Base-by-base conservation (phyloP, 371 early-diverging fungal species). In the Fennellomyces sp. region DNA sequence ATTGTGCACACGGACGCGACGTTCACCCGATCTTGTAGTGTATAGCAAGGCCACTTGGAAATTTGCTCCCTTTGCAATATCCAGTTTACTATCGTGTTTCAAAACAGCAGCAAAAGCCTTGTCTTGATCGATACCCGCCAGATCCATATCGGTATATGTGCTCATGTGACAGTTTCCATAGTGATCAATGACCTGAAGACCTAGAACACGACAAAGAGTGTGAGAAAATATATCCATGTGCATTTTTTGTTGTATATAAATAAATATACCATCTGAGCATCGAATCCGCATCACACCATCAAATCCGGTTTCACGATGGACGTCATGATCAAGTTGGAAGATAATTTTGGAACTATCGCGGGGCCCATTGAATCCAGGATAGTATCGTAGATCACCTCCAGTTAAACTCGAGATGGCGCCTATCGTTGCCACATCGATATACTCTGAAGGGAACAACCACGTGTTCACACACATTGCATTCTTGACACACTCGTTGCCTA, bases 81-180 rank as follows among this genome's bases (percentile, higher is more conserved):
- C 94, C 27, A 98, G 80, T 68, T 92, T 94, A 35, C 93, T 93
- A 55, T 97, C 97, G 63, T 98, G 93, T 66, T 92, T 92, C 60
- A 98, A 70, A 13, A 87, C 72, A 5, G 92, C 93, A 1, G 88
- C 97, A 64, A 97, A 81, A 0, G 96, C 85, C 68, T 93, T 93
- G 41, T 93, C 90, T 39, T 92, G 84, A 65, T 94, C 95, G 31
- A 97, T 80, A n/a, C 94, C 95, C 2, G 92, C 94, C 12, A 96
- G 71, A 70, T 98, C 97, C 30, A 96, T 76, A 68, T 98, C 99
- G 0, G 96, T 94, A 35, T 86, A 82, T 68, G 95, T 96, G 61
- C 91, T 90, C 94, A 95, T 96, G 65, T 86, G 87, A 72, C 97
- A 91, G 77, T 95, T 96, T 53, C 99, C 99, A 67, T 89, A 91